These are phyloP conservation scores for Linderina pennispora DNA, from an alignment of 192 early-diverging fungal species.

Conservation along the genomic window DNA sequence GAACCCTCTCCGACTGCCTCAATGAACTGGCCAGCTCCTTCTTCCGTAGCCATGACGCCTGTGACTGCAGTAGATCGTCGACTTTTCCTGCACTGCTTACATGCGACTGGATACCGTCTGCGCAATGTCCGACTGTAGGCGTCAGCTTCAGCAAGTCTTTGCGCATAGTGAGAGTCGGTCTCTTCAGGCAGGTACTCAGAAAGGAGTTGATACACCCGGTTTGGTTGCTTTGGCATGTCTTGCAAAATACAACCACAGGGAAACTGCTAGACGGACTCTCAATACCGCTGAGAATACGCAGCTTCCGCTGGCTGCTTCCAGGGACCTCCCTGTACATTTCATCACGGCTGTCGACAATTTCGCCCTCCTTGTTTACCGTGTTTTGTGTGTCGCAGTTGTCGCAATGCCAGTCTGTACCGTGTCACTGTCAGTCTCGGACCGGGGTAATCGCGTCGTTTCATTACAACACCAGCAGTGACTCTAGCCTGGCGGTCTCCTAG, in stretches of 20 bases:
- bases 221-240: slow-evolving; percentile 38
- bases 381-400: slow-evolving; percentile 33
- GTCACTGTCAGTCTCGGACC: background rate
- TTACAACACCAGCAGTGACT: slow-evolving; percentile 43
- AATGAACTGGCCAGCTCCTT: slow-evolving; percentile 28
- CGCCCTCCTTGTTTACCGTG: slow-evolving; percentile 20
- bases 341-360: slow-evolving; percentile 20
- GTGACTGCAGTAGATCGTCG: slow-evolving; percentile 22
- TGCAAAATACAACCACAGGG: slow-evolving; percentile 41
- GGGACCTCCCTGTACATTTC: slow-evolving; percentile 35
- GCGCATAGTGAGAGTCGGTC: slow-evolving; percentile 18
- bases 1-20: slow-evolving; percentile 12
- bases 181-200: slow-evolving; percentile 33
- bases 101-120: slow-evolving; percentile 32
- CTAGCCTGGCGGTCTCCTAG: slow-evolving; percentile 11
- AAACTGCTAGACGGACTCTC: background rate
- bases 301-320: background rate
- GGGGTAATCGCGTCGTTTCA: slow-evolving; percentile 13
- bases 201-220: slow-evolving; percentile 32
- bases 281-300: background rate
- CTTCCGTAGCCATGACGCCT: slow-evolving; percentile 29
- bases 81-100: slow-evolving; percentile 24
- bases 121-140: slow-evolving; percentile 20
- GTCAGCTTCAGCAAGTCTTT: slow-evolving; percentile 9
- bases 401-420: slow-evolving; percentile 29